Percentiles rank a stretch among this genome's conserved stretches.
phyloP scores from a whole-genome alignment of 805 yeast species.

The Grigorovia transvaalensis region DNA sequence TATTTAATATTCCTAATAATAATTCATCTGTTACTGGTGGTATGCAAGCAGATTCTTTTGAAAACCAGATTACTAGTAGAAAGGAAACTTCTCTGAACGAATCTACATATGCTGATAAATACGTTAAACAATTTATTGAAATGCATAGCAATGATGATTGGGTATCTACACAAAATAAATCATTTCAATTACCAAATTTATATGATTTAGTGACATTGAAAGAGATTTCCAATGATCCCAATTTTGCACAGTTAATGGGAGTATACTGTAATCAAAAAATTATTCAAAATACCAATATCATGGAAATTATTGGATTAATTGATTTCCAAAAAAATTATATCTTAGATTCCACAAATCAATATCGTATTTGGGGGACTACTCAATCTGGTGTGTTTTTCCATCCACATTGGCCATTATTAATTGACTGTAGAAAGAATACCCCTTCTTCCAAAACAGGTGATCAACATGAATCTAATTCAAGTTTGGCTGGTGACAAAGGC shows the following conservation, averaged over 20 bases:
- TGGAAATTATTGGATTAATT: slow-evolving; percentile 65
- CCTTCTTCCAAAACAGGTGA: not conserved
- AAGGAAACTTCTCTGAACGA: not conserved
- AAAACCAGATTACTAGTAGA: not conserved
- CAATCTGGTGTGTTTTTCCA: slow-evolving; percentile 49
- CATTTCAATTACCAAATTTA: not conserved
- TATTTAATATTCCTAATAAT: not conserved
- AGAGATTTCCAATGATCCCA: not conserved
- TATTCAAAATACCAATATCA: slow-evolving; percentile 39
- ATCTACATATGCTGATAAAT: slow-evolving; percentile 29
- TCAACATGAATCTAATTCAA: too few species aligned
- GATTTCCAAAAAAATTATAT: slow-evolving; percentile 56
- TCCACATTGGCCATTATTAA: slow-evolving; percentile 48
- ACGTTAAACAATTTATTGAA: slow-evolving; percentile 37
- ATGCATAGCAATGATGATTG: slow-evolving; percentile 38
- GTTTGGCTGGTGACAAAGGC: too few species aligned
- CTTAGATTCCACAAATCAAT: slow-evolving; percentile 62
- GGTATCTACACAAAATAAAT: slow-evolving; percentile 17
- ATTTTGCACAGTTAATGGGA: slow-evolving; percentile 28
- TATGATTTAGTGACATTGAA: not conserved
- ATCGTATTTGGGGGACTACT: slow-evolving; percentile 60
- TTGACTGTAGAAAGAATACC: slow-evolving; percentile 56
- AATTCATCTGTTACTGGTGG: not conserved
- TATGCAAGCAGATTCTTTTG: not conserved
- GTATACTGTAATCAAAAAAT: slow-evolving; percentile 37